Evolutionary conservation across 2,329 filamentous ascomycete species (phyloP).

Genomic region (Dothideomycetidae sp.): DNA sequence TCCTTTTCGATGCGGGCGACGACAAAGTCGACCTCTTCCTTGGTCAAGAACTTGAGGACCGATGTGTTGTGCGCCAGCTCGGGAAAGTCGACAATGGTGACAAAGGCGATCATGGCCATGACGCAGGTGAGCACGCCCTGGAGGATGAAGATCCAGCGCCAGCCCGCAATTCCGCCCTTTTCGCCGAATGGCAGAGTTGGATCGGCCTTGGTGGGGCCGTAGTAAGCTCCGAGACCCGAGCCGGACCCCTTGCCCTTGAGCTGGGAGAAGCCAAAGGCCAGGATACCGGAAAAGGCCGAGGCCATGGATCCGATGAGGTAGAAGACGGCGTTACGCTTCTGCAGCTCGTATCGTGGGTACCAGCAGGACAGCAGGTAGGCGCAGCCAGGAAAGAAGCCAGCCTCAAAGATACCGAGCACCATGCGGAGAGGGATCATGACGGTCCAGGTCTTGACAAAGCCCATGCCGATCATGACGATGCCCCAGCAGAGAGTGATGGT

Average conservation of each 20-base stretch:
- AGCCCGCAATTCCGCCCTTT: constrained; percentile 24
- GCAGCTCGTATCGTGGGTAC: constrained; percentile 24
- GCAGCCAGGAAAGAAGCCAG: constrained; percentile 50
- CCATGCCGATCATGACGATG: constrained; percentile 47
- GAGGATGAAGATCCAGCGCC: constrained; percentile 30
- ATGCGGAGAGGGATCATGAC: constrained; percentile 42
- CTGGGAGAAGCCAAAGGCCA: constrained; percentile 23
- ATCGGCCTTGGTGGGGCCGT: constrained; percentile 19
- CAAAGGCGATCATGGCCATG: constrained; percentile 27
- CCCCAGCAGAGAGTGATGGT: constrained; percentile 43
- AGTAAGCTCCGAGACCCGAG: constrained; percentile 20
- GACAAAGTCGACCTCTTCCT: constrained; percentile 35
- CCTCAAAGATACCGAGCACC: constrained; percentile 48
- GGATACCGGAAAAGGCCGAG: constrained; percentile 34
- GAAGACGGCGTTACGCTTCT: constrained; percentile 32
- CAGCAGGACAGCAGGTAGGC: constrained; percentile 46
- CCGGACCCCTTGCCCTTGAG: constrained; percentile 21
- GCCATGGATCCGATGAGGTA: constrained; percentile 37
- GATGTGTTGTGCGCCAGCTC: constrained; percentile 31
- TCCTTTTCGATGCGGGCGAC: constrained; percentile 39
- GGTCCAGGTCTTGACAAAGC: constrained; percentile 41
- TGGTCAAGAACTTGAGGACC: constrained; percentile 33
- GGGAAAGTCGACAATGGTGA: constrained; percentile 33
- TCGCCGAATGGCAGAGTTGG: constrained; percentile 13
- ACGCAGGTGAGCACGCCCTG: constrained; percentile 29